Conservation (phyloP, 108 stramenopile genomes). For the Pseudonitzschia pungens region DNA sequence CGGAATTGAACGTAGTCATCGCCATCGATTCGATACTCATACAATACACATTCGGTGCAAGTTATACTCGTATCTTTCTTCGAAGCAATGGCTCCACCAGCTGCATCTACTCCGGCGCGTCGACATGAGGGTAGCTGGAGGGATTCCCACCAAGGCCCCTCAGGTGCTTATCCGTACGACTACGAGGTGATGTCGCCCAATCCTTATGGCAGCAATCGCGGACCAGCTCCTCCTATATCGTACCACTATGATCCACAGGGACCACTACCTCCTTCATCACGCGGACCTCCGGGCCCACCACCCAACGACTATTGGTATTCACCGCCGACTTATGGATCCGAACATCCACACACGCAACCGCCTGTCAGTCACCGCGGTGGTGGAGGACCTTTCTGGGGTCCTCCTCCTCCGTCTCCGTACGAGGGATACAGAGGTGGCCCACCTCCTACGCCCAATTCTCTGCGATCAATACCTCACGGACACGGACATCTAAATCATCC, state of each 20-base stretch:
- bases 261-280: background rate
- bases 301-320: background rate
- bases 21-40: too few relatives aligned
- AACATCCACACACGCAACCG: background rate
- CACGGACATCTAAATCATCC: background rate
- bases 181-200: conserved; percentile 8
- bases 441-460: conserved; percentile 1
- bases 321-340: conserved; percentile 3
- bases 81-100: conserved; percentile 9
- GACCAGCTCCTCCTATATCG: background rate
- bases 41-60: too few relatives aligned
- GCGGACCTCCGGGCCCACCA: conserved; percentile 3
- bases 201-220: background rate
- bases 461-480: background rate
- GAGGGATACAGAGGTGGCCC: conserved; percentile 6
- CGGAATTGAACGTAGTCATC: too few relatives aligned
- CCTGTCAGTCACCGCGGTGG: background rate
- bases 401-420: conserved; percentile 6
- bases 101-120: background rate
- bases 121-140: conserved; percentile 4
- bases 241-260: conserved; percentile 1
- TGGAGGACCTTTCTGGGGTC: conserved; percentile 3
- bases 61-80: too few relatives aligned
- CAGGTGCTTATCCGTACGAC: conserved; percentile 3
- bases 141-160: background rate